These are phyloP conservation scores for Suhomyces panamericanus DNA, from an alignment of 1,139 yeast species.

Conservation along the genomic window DNA sequence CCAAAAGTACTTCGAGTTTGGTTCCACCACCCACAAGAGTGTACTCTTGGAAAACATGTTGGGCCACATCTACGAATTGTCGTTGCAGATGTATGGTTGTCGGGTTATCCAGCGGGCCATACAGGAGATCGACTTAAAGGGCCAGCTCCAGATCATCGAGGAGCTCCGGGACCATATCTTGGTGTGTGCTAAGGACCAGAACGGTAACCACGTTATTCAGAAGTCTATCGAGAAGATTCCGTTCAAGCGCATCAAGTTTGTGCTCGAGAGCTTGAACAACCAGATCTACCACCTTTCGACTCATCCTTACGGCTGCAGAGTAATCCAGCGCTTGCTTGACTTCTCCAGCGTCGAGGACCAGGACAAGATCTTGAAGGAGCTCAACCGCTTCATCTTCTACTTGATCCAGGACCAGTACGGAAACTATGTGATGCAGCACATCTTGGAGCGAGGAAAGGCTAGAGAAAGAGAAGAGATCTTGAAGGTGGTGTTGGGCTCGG, in stretches of 20 bases:
- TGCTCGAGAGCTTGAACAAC: conserved; percentile 69
- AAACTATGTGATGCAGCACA: conserved; percentile 95
- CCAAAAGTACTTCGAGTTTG: conserved; percentile 89
- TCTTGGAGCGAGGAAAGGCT: conserved; percentile 73
- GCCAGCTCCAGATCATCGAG: conserved; percentile 66
- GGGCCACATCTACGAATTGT: conserved; percentile 72
- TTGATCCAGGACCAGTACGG: conserved; percentile 96
- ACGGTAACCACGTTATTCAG: conserved; percentile 97
- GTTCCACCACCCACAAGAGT: conserved; percentile 67
- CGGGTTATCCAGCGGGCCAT: conserved; percentile 94
- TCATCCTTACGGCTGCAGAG: conserved; percentile 97
- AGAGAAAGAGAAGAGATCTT: conserved; percentile 45
- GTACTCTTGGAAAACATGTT: conserved; percentile 72
- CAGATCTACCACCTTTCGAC: conserved; percentile 89
- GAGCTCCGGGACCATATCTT: conserved; percentile 75
- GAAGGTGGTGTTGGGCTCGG: conserved; percentile 51
- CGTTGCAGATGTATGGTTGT: conserved; percentile 97
- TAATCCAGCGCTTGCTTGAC: conserved; percentile 88
- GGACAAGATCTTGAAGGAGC: conserved; percentile 62
- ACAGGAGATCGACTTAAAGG: conserved; percentile 67
- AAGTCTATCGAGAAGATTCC: conserved; percentile 90
- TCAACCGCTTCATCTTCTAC: conserved; percentile 70
- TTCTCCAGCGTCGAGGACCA: conserved; percentile 66
- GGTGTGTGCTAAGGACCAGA: conserved; percentile 89
- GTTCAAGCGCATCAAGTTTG: conserved; percentile 65